These are phyloP conservation scores for Syncephalastrum contaminatum DNA, from an alignment of 371 early-diverging fungal species.

Conservation along the genomic window DNA sequence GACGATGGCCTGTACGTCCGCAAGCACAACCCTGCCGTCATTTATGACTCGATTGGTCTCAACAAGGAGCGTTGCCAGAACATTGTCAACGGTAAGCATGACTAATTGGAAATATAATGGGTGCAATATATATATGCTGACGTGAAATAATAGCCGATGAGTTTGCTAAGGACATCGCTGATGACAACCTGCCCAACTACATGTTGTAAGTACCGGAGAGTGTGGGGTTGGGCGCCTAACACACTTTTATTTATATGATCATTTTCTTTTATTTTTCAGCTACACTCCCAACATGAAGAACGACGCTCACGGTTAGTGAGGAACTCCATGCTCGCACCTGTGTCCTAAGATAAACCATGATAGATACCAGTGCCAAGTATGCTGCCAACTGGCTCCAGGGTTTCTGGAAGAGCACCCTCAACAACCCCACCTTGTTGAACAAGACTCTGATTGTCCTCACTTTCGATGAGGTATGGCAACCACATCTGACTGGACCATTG, in stretches of 20 bases:
- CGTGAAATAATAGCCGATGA: slow-evolving; percentile 4
- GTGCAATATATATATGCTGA: too few species aligned
- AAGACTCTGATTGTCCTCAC: slow-evolving; percentile 29
- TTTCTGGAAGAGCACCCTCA: slow-evolving; percentile 28
- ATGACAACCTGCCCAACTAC: slow-evolving; percentile 28
- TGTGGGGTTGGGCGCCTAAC: slow-evolving; percentile 4
- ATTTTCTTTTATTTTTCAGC: slow-evolving; percentile 7
- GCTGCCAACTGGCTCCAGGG: slow-evolving; percentile 30
- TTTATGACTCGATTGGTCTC: slow-evolving; percentile 41
- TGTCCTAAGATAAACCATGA: neutral
- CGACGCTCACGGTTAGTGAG: slow-evolving; percentile 26
- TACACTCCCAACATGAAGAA: slow-evolving; percentile 33
- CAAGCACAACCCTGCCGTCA: slow-evolving; percentile 63
- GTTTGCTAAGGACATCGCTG: slow-evolving; percentile 20
- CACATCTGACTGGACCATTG: neutral
- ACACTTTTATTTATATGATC: slow-evolving; percentile 1
- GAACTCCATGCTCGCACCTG: neutral
- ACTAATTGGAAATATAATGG: slow-evolving; percentile 13
- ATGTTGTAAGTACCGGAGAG: slow-evolving; percentile 23
- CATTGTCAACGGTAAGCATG: slow-evolving; percentile 23
- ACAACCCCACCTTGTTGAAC: slow-evolving; percentile 17
- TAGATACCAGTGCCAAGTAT: slow-evolving; percentile 29
- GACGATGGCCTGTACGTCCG: slow-evolving; percentile 31
- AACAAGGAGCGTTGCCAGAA: slow-evolving; percentile 36
- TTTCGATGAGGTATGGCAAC: slow-evolving; percentile 23